Evolutionary conservation across 352 stramenopile genomes (phyloP).

Genomic region (Globisporangium paroecandrum): DNA sequence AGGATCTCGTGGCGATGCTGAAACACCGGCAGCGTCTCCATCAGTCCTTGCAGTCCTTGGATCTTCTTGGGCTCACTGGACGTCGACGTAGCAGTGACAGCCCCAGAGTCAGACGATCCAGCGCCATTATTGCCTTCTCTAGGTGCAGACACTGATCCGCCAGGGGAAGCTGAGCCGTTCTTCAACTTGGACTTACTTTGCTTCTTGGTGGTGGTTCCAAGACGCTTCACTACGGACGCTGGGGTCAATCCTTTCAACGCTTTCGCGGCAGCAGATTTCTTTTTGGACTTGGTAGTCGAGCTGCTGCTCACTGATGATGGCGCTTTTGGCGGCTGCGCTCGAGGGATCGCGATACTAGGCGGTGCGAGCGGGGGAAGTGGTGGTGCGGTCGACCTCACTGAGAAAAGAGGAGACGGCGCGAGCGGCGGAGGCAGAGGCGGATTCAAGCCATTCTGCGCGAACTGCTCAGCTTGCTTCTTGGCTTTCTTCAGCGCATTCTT

Average conservation of each 20-base stretch:
- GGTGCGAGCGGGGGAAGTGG: constrained; percentile 17
- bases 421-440: not conserved
- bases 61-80: constrained; percentile 25
- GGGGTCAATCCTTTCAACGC: constrained; percentile 35
- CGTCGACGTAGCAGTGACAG: constrained; percentile 13
- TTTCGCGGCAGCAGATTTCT: constrained; percentile 9
- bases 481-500: constrained; percentile 1
- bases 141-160: not conserved
- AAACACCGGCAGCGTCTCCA: constrained; percentile 86
- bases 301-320: not conserved
- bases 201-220: constrained; percentile 23
- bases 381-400: not conserved
- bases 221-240: constrained; percentile 36
- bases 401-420: not conserved
- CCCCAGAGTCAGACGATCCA: not conserved
- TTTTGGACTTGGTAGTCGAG: constrained; percentile 13
- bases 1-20: constrained; percentile 86
- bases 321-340: not conserved
- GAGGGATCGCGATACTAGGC: not conserved
- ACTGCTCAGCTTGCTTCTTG: not conserved
- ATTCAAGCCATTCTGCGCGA: not conserved
- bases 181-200: constrained; percentile 17
- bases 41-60: constrained; percentile 29
- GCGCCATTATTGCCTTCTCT: constrained; percentile 11
- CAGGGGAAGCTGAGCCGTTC: not conserved